Evolutionary conservation across 768 basidiomycete species (phyloP), one percentile per base, ranked within the genome.

Genomic region (Mycena rebaudengoi): DNA sequence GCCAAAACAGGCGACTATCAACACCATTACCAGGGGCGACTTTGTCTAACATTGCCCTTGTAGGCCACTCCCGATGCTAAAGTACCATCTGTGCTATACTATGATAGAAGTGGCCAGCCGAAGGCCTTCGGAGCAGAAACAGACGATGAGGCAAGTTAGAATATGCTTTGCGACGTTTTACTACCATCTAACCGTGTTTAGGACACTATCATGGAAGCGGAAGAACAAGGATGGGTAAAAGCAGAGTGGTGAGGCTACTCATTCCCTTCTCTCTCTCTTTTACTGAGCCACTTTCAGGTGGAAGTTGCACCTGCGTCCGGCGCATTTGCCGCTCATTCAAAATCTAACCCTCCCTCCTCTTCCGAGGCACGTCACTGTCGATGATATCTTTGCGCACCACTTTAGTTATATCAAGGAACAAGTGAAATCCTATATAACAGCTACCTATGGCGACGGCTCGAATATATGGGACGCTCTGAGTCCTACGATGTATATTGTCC

Each of bases 181-280:
- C n/a, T n/a, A n/a, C n/a, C n/a, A n/a, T n/a, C n/a, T n/a, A n/a
- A n/a, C n/a, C n/a, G n/a, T n/a, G n/a, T n/a, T n/a, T 26, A 59
- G 57, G 57, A 59, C 35, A 39, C 33, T 20, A 33, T 59, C 23
- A 67, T 25, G 60, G 66, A 1, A 60, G 78, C 78, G 12, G 72
- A 74, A 13, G 77, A 78, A 0, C 69, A 76, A 55, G 76, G 70
- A 41, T 78, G 77, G 77, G 56, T 65, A 30, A 78, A 70, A 29
- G 76, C 77, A 5, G 77, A 79, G 60, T 79, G 78, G 77, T 74
- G 2, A 18, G 28, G n/a, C 37, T 35, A 12, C 32, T 62, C 23
- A 51, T 16, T n/a, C 2, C 20, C 2, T 14, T 6, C 5, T 37
- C 21, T 29, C 50, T 20, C 20, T 20, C 5, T n/a, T 55, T 18